A percentile compares a stretch with the other conserved stretches of the same genome.
phyloP scores from a whole-genome alignment of 2,329 filamentous ascomycete species.

The Orbilia blumenaviensis region DNA sequence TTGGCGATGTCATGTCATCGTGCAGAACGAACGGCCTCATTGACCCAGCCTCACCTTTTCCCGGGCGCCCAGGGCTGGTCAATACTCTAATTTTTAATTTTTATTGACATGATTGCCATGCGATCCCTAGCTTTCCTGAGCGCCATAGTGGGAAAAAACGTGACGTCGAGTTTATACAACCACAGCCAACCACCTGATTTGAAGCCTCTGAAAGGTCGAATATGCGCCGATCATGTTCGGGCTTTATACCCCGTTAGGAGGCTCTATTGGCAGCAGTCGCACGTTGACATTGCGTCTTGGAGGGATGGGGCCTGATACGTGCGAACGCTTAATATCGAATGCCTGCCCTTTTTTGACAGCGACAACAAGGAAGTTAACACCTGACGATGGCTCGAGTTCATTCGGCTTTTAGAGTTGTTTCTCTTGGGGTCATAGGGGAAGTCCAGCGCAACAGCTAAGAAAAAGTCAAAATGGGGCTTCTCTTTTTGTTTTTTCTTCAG shows the following conservation, averaged over 20 bases:
- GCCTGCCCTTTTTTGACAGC: constrained; percentile 1
- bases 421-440: too few species aligned
- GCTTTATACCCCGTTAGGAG: constrained; percentile 12
- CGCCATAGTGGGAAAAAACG: constrained; percentile 4
- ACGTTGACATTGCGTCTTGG: not conserved
- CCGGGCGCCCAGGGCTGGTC: not conserved
- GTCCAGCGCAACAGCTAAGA: too few species aligned
- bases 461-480: not conserved
- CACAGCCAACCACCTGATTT: constrained; percentile 37
- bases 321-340: constrained; percentile 8
- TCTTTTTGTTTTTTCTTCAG: constrained; percentile 7
- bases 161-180: constrained; percentile 7
- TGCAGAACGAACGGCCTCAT: constrained; percentile 35
- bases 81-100: not conserved
- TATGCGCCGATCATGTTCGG: constrained; percentile 48
- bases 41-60: constrained; percentile 51
- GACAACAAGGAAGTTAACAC: not conserved
- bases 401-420: not conserved
- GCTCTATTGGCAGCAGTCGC: constrained; percentile 17
- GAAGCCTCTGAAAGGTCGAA: constrained; percentile 20
- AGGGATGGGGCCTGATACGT: too few species aligned
- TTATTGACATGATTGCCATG: too few species aligned
- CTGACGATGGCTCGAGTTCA: constrained; percentile 19
- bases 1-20: constrained; percentile 52
- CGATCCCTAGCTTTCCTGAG: too few species aligned